phyloP scores from a whole-genome alignment of 805 yeast genomes.

The Blastobotrys chiropterorum region DNA sequence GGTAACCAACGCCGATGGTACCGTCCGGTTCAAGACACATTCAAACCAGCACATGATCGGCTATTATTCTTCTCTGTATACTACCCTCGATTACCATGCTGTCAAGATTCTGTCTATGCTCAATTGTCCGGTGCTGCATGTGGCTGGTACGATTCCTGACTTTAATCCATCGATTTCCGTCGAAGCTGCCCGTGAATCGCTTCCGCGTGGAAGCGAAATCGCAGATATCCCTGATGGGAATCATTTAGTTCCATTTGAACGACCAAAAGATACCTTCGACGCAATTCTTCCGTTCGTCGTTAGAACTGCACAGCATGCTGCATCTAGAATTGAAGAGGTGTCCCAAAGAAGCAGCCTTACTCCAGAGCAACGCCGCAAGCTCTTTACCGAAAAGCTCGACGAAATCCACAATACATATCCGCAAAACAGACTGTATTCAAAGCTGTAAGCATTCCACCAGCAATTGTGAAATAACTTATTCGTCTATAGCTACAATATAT shows the following conservation, averaged over 20 bases:
- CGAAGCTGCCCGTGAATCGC: constrained; percentile 19
- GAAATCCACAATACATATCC: background rate
- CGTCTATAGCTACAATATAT: too few relatives aligned
- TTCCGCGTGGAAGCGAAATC: constrained; percentile 33
- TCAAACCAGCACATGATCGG: constrained; percentile 43
- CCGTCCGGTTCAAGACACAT: constrained; percentile 36
- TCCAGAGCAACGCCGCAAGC: background rate
- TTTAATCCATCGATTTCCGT: background rate
- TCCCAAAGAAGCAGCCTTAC: too few relatives aligned
- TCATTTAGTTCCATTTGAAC: constrained; percentile 49
- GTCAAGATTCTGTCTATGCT: constrained; percentile 31
- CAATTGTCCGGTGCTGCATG: constrained; percentile 42
- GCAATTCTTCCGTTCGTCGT: constrained; percentile 20
- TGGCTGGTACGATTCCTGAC: constrained; percentile 37
- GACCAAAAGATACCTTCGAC: constrained; percentile 38
- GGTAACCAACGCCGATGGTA: constrained; percentile 31
- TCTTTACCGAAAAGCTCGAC: background rate
- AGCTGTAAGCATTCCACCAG: too few relatives aligned
- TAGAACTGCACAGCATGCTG: constrained; percentile 8
- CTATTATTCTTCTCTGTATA: constrained; percentile 36
- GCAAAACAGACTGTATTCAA: background rate
- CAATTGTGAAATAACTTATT: too few relatives aligned
- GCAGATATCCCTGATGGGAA: constrained; percentile 40
- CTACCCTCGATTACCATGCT: constrained; percentile 30
- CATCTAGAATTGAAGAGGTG: background rate